These are phyloP conservation scores for Phytophthora ohioensis DNA, from an alignment of 352 stramenopile species.

Conservation along the genomic window DNA sequence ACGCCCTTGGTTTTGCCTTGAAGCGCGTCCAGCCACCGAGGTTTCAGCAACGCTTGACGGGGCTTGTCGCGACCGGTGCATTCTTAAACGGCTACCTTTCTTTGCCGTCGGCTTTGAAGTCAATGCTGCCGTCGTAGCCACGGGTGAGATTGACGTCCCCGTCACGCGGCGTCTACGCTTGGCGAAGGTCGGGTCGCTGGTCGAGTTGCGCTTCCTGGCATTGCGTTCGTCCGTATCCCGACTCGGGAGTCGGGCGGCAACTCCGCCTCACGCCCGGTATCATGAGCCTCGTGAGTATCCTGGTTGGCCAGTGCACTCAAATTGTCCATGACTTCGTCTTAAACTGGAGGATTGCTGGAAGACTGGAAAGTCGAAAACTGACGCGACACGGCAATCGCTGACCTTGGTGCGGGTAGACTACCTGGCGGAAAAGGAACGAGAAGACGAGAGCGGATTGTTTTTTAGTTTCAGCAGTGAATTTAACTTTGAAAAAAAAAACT, in stretches of 20 bases:
- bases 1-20: slow-evolving; percentile 72
- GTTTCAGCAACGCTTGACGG: slow-evolving; percentile 63
- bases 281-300: not conserved
- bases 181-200: slow-evolving; percentile 19
- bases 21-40: slow-evolving; percentile 66
- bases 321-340: slow-evolving; percentile 22
- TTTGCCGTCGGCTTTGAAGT: slow-evolving; percentile 22
- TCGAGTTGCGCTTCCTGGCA: slow-evolving; percentile 24
- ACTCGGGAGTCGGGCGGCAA: slow-evolving; percentile 39
- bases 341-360: too few relatives aligned
- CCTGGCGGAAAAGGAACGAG: too few relatives aligned
- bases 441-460: too few relatives aligned
- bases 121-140: not conserved
- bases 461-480: too few relatives aligned
- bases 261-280: slow-evolving; percentile 30
- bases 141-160: not conserved
- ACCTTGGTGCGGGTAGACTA: too few relatives aligned
- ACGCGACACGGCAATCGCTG: too few relatives aligned
- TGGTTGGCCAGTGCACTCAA: slow-evolving; percentile 13
- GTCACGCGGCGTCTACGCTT: slow-evolving; percentile 30
- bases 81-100: slow-evolving; percentile 59
- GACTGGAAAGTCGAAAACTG: too few relatives aligned
- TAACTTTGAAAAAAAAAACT: too few relatives aligned
- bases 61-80: slow-evolving; percentile 56
- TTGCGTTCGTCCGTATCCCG: slow-evolving; percentile 18